Base-by-base conservation (phyloP, 192 early-diverging fungal species). In the Glomus cerebriforme region DNA sequence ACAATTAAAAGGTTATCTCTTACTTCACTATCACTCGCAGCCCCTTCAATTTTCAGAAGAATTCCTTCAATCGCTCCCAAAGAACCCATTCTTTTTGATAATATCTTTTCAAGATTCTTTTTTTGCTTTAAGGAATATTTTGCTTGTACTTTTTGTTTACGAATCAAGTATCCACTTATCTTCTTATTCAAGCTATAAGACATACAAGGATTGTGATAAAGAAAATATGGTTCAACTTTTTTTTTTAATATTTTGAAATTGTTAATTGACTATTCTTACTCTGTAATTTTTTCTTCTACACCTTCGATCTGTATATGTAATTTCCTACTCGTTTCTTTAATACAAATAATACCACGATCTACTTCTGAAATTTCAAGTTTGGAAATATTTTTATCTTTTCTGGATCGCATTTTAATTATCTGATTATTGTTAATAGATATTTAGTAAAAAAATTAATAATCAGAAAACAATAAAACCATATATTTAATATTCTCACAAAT, bases 1-100 rank as follows among this genome's bases (percentile, higher is more conserved):
- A 31, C 54, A 68, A 43, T 1, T n/a, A 10, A 47, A 9, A 60
- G 26, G 29, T 29, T 5, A 69, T 54, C 31, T n/a, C 29, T 65
- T 82, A 88, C 90, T 81, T 92, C 90, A 0, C 86, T 59, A 77
- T 93, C 90, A 10, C 86, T 86, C 65, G 92, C 90, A 10, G 91
- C 89, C 8, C 81, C 80, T 65, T 92, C 88, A 54, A 93, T 92
- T 67, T 88, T 89, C 34, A 88, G 79, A 29, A 93, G 67, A 32
- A 93, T 90, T 6, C 82, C 81, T 26, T 90, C 89, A 32, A 93
- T 84, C 0, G 89, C 88, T 34, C 91, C 87, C 15, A 92, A 77
- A 22, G 90, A 90, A 8, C 75, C 73, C 9, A 92, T 39, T 9
- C 91, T 83, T 69, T 89, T 87, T 31, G 88, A 84, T 19, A 93